A percentile compares a stretch with the other conserved stretches of the same genome.
Conservation (phyloP, 257 asterid species). For the Apocynum venetum region DNA sequence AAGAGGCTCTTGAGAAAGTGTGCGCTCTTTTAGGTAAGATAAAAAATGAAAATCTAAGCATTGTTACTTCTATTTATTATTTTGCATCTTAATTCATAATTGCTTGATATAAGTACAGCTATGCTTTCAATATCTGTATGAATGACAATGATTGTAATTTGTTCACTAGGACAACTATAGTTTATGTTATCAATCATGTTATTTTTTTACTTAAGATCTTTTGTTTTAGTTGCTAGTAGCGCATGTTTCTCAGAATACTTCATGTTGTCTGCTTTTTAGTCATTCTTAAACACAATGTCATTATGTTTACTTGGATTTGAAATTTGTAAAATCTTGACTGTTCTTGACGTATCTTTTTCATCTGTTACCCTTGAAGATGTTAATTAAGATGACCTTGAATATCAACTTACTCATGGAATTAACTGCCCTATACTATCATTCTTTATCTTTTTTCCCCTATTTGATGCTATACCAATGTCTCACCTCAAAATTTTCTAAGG, state of each 20-base stretch:
- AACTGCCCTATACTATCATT: background rate
- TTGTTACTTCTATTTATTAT: background rate
- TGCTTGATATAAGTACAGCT: background rate
- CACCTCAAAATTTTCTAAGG: background rate
- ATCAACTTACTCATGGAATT: background rate
- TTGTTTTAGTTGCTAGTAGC: background rate
- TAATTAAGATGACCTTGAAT: background rate
- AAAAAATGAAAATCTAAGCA: constrained; percentile 5
- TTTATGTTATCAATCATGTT: background rate
- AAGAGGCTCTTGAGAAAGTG: constrained; percentile 83
- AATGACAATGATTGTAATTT: background rate
- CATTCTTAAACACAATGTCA: background rate
- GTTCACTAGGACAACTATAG: background rate
- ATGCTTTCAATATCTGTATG: background rate
- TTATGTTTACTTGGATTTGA: background rate
- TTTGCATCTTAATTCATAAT: background rate
- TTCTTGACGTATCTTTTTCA: background rate
- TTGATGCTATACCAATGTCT: background rate
- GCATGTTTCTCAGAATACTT: background rate
- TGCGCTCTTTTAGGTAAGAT: constrained; percentile 78
- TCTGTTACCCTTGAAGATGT: background rate
- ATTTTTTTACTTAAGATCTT: background rate
- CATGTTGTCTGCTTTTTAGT: background rate
- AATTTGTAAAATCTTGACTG: background rate
- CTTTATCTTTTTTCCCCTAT: background rate